Conservation (phyloP, 176 grass and related monocot species). For the Bonia amplexicaulis region DNA sequence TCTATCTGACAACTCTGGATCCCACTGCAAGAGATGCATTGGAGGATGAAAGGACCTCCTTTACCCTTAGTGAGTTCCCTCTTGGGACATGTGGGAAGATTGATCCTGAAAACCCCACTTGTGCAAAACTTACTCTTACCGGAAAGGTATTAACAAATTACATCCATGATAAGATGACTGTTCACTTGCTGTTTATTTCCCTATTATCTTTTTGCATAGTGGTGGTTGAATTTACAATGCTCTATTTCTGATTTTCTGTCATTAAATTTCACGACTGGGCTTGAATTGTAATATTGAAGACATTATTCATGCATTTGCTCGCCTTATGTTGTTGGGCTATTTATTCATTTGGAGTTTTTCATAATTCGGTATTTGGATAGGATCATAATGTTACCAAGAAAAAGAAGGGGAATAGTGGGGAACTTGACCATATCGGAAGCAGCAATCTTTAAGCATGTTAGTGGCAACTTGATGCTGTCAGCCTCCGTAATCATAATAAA, state of each 20-base stretch:
- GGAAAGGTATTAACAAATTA: constrained; percentile 57
- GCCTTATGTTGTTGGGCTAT: background rate
- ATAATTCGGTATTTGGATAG: background rate
- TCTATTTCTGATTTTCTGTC: background rate
- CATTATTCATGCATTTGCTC: background rate
- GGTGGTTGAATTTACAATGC: background rate
- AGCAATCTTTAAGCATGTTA: background rate
- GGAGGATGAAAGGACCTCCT: constrained; percentile 68
- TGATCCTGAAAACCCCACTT: constrained; percentile 95
- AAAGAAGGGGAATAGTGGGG: background rate
- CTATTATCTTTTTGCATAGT: background rate
- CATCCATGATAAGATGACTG: background rate
- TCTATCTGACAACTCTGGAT: constrained; percentile 87
- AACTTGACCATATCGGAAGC: background rate
- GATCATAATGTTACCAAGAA: background rate
- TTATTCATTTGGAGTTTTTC: background rate
- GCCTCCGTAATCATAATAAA: background rate
- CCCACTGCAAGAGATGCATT: constrained; percentile 83
- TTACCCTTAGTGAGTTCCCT: constrained; percentile 89
- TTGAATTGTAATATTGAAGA: background rate
- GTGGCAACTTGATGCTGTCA: background rate
- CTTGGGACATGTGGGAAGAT: constrained; percentile 70
- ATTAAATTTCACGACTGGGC: background rate
- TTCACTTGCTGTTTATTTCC: background rate
- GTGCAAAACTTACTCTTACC: constrained; percentile 90